A percentile compares a stretch with the other conserved stretches of the same genome.
Conservation (phyloP, 148 eudicot genomes). For the Rhododendron molle region DNA sequence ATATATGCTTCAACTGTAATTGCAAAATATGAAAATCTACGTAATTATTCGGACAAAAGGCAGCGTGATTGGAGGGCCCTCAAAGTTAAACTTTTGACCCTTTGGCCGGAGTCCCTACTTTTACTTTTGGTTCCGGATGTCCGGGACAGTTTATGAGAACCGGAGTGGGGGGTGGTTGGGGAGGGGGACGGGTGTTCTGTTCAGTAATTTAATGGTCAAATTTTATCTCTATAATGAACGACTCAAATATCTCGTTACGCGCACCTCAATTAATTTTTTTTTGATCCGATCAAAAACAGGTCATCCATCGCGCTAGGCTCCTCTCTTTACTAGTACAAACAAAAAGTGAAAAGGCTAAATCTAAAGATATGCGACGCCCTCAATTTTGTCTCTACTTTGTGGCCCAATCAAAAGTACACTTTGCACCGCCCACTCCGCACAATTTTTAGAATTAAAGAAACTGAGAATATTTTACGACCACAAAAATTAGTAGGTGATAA, state of each 20-base stretch:
- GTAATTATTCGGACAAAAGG: not conserved
- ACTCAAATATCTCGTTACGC: no score
- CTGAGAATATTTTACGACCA: not conserved
- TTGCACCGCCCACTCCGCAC: not conserved
- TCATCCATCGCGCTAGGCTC: no score
- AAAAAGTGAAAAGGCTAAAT: not conserved
- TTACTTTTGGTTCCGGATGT: no score
- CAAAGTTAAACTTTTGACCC: not conserved
- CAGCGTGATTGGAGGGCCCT: not conserved
- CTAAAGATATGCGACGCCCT: not conserved
- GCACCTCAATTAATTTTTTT: no score
- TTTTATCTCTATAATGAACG: no score
- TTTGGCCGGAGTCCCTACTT: not conserved
- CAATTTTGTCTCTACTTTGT: not conserved
- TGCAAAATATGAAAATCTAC: no score
- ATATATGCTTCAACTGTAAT: no score
- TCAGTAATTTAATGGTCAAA: no score
- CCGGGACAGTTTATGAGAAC: no score
- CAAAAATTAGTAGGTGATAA: not conserved
- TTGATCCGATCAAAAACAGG: no score
- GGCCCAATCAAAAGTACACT: not conserved
- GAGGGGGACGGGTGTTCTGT: no score
- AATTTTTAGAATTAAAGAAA: not conserved
- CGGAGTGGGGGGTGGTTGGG: no score
- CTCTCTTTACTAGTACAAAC: not conserved